A percentile compares a stretch with the other conserved stretches of the same genome.
Conservation (phyloP, 225 moss, liverwort and hornwort genomes). For the Pseudoscleropodium purum region DNA sequence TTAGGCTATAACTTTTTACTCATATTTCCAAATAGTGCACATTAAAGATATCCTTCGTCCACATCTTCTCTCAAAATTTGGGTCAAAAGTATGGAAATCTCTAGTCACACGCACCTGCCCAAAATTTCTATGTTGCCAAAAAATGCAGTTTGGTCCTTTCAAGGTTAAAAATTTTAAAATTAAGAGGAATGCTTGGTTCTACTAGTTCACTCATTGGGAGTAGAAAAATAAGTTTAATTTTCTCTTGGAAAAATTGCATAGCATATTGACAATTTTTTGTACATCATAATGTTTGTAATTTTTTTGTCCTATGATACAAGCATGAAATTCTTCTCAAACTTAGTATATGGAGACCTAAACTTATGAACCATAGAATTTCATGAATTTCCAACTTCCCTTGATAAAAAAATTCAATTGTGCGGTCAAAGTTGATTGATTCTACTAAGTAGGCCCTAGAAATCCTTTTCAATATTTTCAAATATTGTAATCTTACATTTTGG, state of each 20-base stretch:
- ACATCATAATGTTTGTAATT: background rate
- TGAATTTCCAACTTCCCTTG: background rate
- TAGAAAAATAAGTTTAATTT: background rate
- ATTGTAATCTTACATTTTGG: rapidly evolving
- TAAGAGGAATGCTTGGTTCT: background rate
- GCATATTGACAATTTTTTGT: background rate
- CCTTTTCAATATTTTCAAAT: background rate
- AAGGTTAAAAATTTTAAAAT: too few species aligned
- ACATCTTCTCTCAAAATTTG: too few species aligned
- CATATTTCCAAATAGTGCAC: too few species aligned
- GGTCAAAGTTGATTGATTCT: background rate
- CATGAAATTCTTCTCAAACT: background rate
- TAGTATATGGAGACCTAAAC: rapidly evolving
- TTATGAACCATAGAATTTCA: background rate
- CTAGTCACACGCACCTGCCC: too few species aligned
- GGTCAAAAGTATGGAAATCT: too few species aligned
- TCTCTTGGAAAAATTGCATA: background rate
- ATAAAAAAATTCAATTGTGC: background rate
- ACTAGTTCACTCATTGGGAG: rapidly evolving
- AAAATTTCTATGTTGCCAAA: too few species aligned
- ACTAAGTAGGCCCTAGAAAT: rapidly evolving
- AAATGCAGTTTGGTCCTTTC: background rate
- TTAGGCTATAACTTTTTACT: too few species aligned
- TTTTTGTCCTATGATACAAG: background rate
- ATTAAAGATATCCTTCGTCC: too few species aligned